Evolutionary conservation across 2,329 filamentous ascomycete species (phyloP), one percentile per base, ranked within the genome.

Genomic region (Diaporthe citrichinensis): DNA sequence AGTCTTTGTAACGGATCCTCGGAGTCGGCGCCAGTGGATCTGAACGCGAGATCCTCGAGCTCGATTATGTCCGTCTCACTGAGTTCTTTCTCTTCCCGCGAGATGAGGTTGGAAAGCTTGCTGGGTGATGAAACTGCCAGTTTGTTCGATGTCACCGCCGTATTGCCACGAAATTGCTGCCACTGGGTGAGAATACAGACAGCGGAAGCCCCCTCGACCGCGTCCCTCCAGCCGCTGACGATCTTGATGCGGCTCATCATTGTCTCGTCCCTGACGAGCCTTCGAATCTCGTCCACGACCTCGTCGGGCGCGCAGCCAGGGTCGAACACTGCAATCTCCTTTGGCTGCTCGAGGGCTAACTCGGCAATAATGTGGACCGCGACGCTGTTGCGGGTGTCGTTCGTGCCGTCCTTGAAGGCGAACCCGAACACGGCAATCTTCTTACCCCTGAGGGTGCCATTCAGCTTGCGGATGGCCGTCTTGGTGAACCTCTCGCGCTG

Each of bases 381-480:
- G 3, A 89, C 85, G 71, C 86, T 88, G 78, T 92, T 90, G 4
- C 91, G 85, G 0, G 90, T 90, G 79, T 92, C 91, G 9, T 86
- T 85, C 0, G 91, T 92, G 76, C 90, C 85, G 78, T 91, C 89
- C 83, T 93, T 93, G 83, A 90, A 93, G 0, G 90, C 89, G 77
- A 90, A 92, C 0, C 91, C 91, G 9, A 92, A 84, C 2, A 92
- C 81, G 0, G 88, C 84, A 23, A 92, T 83, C 79, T 90, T 91
- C 82, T 91, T 91, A 17, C 86, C 85, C 0, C 84, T 83, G 2
- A 92, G 81, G 7, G 88, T 90, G 67, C 88, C 87, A 78, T 91
- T 87, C 49, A 92, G 84, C 39, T 85, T 85, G n/a, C 83, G 83
- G 25, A 91, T 86, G 31, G 92, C 86, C n/a, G 86, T 84, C 67